Conservation (phyloP, 495 filamentous ascomycete species). For the Zalerion maritima region DNA sequence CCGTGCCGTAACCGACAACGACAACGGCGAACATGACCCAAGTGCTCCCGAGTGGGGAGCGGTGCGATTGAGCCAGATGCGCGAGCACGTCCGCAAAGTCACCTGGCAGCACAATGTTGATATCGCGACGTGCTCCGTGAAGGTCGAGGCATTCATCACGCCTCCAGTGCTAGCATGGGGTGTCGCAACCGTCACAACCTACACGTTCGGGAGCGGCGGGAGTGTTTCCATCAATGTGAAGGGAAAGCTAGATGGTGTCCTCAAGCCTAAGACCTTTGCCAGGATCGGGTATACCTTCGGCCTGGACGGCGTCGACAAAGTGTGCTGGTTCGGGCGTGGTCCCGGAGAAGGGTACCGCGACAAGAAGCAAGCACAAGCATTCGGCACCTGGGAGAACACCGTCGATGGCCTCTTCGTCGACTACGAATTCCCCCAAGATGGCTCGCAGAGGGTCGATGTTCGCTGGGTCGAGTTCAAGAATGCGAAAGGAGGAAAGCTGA, state of each 20-base stretch:
- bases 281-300: constrained; percentile 42
- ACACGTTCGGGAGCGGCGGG: constrained; percentile 32
- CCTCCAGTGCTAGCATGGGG: constrained; percentile 50
- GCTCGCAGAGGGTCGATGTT: constrained; percentile 46
- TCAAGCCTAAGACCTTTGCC: constrained; percentile 40
- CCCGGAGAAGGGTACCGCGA: constrained; percentile 50
- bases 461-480: constrained; percentile 37
- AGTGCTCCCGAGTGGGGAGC: constrained; percentile 29
- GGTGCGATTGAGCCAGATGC: constrained; percentile 25
- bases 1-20: constrained; percentile 50
- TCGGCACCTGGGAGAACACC: constrained; percentile 33
- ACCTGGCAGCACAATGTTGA: constrained; percentile 24
- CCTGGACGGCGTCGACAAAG: constrained; percentile 25
- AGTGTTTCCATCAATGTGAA: constrained; percentile 30
- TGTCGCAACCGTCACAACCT: constrained; percentile 37
- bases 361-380: constrained; percentile 40
- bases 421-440: constrained; percentile 58
- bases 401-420: constrained; percentile 34
- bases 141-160: constrained; percentile 35
- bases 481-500: constrained; percentile 5
- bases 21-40: constrained; percentile 33
- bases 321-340: constrained; percentile 48
- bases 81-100: constrained; percentile 25
- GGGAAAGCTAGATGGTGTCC: constrained; percentile 21
- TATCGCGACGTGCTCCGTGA: too few species aligned